phyloP scores from a whole-genome alignment of 371 early-diverging fungal genomes.

The Apophysomyces sp. region DNA sequence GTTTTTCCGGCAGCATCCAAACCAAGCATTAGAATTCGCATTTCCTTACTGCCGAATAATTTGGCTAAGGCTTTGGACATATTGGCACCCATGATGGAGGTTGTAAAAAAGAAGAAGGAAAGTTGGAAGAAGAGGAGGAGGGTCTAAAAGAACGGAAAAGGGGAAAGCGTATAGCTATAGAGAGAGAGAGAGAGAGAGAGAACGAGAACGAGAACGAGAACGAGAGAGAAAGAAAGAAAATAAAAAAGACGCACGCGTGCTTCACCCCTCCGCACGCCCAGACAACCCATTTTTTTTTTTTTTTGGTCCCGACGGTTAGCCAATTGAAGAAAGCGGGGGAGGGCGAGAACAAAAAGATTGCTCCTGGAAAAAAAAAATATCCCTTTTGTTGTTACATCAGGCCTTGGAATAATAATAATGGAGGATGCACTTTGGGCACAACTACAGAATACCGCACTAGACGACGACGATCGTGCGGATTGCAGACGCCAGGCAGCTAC shows the following conservation, averaged over 20 bases:
- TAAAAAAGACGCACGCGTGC: neutral
- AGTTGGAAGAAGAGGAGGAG: slow-evolving; percentile 3
- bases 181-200: neutral
- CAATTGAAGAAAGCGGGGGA: neutral
- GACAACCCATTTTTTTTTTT: neutral
- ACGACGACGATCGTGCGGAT: slow-evolving; percentile 16
- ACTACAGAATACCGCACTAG: slow-evolving; percentile 22
- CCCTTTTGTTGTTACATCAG: neutral
- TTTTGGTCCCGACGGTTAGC: neutral
- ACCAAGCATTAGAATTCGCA: slow-evolving; percentile 91
- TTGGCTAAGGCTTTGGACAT: slow-evolving; percentile 60
- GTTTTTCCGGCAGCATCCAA: slow-evolving; percentile 95
- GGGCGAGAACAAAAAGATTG: no score
- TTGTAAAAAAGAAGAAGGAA: slow-evolving; percentile 12
- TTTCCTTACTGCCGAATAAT: slow-evolving; percentile 83
- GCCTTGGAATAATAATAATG: slow-evolving; percentile 9
- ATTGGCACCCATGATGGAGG: slow-evolving; percentile 50
- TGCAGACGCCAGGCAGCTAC: slow-evolving; percentile 16
- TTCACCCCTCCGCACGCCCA: neutral
- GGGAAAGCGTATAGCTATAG: slow-evolving; percentile 6
- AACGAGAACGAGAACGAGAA: no score
- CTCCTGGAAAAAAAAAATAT: no score
- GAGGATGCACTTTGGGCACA: slow-evolving; percentile 38
- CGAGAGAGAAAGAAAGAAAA: no score
- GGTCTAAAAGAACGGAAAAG: slow-evolving; percentile 3